Base-by-base conservation (phyloP, 1,284 basidiomycete species). In the Boletus calvinii region DNA sequence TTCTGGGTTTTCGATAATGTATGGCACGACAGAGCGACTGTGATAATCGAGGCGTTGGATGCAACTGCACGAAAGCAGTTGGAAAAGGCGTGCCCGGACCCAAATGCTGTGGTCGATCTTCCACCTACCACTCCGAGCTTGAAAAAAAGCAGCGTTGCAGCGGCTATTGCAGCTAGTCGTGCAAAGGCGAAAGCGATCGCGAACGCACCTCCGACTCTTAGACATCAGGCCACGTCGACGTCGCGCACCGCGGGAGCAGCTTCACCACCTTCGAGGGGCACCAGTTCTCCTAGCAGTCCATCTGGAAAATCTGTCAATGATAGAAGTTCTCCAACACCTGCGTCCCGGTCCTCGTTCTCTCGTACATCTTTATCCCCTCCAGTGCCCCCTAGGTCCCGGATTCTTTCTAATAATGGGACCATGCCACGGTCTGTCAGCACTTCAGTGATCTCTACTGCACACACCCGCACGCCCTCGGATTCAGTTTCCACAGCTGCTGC, bases 111-210 rank as follows among this genome's bases (percentile, higher is more conserved):
- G 4, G 66, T 68, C 3, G 67, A 60, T 39, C 57, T 80, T 37
- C 64, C 74, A 12, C 65, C 74, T 9, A 71, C 76, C 3, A 79
- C 81, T 12, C 78, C 83, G 11, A 78, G 78, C 42, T 62, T 71
- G 20, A 91, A 90, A 73, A 92, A 90, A 70, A 81, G 78, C 48
- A 90, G 87, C 58, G 75, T 92, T 50, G 87, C 88, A 37, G 87
- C 90, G 20, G 85, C 87, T 30, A 91, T 92, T 63, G 89, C 90
- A 40, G 89, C 89, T 13, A 91, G 85, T 64, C 79, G 89, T 24
- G 89, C 87, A 4, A 92, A 90, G 66, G 88, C 89, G 11, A 91
- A 84, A 62, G 85, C 81, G n/a, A 90, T 89, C 54, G 88, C 89
- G 3, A 85, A 76, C 36, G 86, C 88, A 9, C 89, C 89, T 29